Evolutionary conservation across 106 monocot species (phyloP), one percentile per base, ranked within the genome.

Genomic region (Apostasia shenzhenica): DNA sequence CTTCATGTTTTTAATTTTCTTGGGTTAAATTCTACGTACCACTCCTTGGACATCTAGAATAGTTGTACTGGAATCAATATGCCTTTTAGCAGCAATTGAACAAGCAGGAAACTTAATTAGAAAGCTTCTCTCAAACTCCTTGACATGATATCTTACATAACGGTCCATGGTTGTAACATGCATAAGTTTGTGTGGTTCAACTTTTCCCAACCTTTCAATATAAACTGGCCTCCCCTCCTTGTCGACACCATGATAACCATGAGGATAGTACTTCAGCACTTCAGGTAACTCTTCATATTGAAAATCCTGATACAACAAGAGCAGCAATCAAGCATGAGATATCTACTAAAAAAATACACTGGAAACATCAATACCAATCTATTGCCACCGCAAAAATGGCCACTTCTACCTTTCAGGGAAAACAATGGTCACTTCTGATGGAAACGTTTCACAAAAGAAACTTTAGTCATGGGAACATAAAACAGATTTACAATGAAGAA

Each of bases 11-110:
- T 40, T 1, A 41, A 45, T 57, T 8, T 12, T 5, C 44, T 3
- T 9, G 5, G 2, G 2, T 69, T 69, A 38, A 68, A 37, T 12
- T 51, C 42, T 71, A 58, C 73, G 46, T 83, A 86, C 86, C 83
- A 91, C 83, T 38, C 86, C 86, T 69, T 91, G 90, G 50, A 86
- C 86, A 83, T 86, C 85, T 13, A 90, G 83, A 78, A 90, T 90
- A 52, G 90, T 90, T 59, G 86, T 90, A 48, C 83, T 86, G 62
- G 84, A 84, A 73, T 91, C 91, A 75, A 91, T 87, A 72, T 87
- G 91, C 75, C 55, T 84, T 66, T 87, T 91, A 59, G 91, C 91
- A 54, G 91, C 86, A 77, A 87, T 75, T 57, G 86, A 84, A 68
- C 91, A 91, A 74, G 91, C 86, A 54, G 91, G 91, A 50, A 87